Evolutionary conservation across 75 land plant species (phyloP), one percentile per base, ranked within the genome.

Genomic region (Pseudotsuga menziesii): DNA sequence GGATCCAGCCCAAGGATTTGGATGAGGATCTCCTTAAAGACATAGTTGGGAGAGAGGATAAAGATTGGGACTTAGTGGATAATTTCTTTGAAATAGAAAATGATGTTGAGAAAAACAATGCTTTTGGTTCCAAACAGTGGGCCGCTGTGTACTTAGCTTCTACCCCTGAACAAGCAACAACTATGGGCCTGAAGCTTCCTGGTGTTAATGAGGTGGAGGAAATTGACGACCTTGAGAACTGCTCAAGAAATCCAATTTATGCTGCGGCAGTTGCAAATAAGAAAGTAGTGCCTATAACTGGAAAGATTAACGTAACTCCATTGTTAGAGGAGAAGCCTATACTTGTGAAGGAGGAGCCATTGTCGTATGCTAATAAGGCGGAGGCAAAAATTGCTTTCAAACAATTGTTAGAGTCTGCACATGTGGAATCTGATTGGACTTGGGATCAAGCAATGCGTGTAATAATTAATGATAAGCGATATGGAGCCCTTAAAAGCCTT

Each of bases 361-460:
- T 87, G 41, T 75, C 78, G 12, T 95, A 87, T 85, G 87, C 89
- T 56, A 95, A 58, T 79, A 95, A 95, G 83, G 89, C 57, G 86
- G 98, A 96, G 75, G 98, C 99, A 58, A 94, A 96, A 79, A 88
- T 80, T 88, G 94, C 94, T 15, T 96, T 96, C 64, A 96, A 91
- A 79, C 88, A 85, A 26, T 80, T 96, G 25, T 72, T 96, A 75
- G 97, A 96, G 79, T 84, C 94, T 74, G 89, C 89, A 48, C 93
- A 91, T 83, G 94, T 96, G 76, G 92, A 87, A 71, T 92, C 99
- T 80, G 94, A 94, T 72, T 93, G 97, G 97, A 90, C 85, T 26
- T 96, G 99, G 98, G 97, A 96, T n/a, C 98, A 96, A 91, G 91
- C 98, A 35, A 96, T 96, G 98, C 86, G 93, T 69, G 93, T 87